Percentiles rank a stretch among this genome's conserved stretches.
Conservation (phyloP, 345 rosid species). For the Melaleuca quinquenervia region DNA sequence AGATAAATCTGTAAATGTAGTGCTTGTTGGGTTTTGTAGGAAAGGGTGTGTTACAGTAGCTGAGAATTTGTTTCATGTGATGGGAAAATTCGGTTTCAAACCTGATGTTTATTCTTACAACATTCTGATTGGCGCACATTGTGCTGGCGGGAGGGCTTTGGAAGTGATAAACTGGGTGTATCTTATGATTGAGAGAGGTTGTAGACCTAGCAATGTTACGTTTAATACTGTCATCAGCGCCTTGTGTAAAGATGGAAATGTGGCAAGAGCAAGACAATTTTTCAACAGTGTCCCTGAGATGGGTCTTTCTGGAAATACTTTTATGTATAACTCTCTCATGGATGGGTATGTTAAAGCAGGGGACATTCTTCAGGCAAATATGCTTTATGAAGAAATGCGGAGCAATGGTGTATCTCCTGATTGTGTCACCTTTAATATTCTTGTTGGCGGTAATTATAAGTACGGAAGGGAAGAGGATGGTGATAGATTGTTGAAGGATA, state of each 20-base stretch:
- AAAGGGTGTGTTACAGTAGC: slow-evolving; percentile 27
- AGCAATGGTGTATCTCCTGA: slow-evolving; percentile 44
- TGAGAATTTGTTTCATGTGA: slow-evolving; percentile 47
- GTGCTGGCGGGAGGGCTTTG: slow-evolving; percentile 25
- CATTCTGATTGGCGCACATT: slow-evolving; percentile 49
- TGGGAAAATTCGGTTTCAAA: slow-evolving; percentile 37
- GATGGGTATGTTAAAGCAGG: slow-evolving; percentile 61
- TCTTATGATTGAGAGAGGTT: slow-evolving; percentile 46
- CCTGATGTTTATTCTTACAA: slow-evolving; percentile 55
- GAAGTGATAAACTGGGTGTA: slow-evolving; percentile 33
- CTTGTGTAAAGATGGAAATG: slow-evolving; percentile 46
- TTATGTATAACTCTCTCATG: slow-evolving; percentile 47
- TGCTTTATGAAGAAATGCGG: slow-evolving; percentile 50
- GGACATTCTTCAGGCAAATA: slow-evolving; percentile 40
- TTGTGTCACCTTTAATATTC: slow-evolving; percentile 51
- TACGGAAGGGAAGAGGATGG: slow-evolving; percentile 43
- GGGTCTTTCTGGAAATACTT: slow-evolving; percentile 33
- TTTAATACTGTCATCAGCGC: slow-evolving; percentile 41
- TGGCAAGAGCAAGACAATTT: slow-evolving; percentile 37
- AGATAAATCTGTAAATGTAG: slow-evolving; percentile 22
- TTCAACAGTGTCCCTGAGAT: slow-evolving; percentile 31
- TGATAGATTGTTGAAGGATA: slow-evolving; percentile 38
- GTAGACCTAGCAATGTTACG: slow-evolving; percentile 37
- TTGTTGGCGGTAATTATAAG: slow-evolving; percentile 52
- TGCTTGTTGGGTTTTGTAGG: slow-evolving; percentile 59